Evolutionary conservation across 2,329 filamentous ascomycete species (phyloP).

Genomic region (Cryphonectria nitschkei): DNA sequence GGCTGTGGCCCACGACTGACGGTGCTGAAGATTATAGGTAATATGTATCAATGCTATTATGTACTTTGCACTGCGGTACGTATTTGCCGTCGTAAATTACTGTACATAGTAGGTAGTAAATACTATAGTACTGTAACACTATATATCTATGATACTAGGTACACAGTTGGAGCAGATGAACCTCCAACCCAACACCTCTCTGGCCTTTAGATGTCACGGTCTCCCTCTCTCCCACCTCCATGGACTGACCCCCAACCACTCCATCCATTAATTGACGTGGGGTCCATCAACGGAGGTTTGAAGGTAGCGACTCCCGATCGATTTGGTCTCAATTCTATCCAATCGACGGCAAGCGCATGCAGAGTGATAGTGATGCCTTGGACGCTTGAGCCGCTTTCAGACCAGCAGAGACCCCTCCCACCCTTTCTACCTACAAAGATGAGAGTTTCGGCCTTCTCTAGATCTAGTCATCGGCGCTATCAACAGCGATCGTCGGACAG

Average conservation of each 20-base stretch:
- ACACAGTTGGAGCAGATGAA: too few relatives aligned
- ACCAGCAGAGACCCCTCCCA: not conserved
- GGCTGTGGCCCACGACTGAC: not conserved
- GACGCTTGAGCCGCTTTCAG: not conserved
- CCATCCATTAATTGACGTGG: not conserved
- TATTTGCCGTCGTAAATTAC: too few relatives aligned
- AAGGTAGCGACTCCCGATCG: constrained; percentile 15
- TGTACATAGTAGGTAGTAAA: too few relatives aligned
- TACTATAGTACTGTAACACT: too few relatives aligned
- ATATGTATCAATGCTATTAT: too few relatives aligned
- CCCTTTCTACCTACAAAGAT: not conserved
- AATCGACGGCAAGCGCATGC: not conserved
- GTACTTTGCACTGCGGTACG: too few relatives aligned
- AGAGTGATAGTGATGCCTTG: not conserved
- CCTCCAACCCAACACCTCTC: not conserved
- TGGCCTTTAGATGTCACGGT: not conserved
- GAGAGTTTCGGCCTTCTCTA: not conserved
- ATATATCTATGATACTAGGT: too few relatives aligned
- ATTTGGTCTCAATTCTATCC: not conserved
- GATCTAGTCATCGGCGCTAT: not conserved
- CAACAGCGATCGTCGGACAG: not conserved
- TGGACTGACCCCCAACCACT: too few relatives aligned
- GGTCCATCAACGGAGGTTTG: constrained; percentile 14
- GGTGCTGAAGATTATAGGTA: not conserved
- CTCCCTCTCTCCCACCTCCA: not conserved